A percentile compares a stretch with the other conserved stretches of the same genome.
phyloP scores from a whole-genome alignment of 2,329 filamentous ascomycete genomes.

The Hirsutella minnesotensis region DNA sequence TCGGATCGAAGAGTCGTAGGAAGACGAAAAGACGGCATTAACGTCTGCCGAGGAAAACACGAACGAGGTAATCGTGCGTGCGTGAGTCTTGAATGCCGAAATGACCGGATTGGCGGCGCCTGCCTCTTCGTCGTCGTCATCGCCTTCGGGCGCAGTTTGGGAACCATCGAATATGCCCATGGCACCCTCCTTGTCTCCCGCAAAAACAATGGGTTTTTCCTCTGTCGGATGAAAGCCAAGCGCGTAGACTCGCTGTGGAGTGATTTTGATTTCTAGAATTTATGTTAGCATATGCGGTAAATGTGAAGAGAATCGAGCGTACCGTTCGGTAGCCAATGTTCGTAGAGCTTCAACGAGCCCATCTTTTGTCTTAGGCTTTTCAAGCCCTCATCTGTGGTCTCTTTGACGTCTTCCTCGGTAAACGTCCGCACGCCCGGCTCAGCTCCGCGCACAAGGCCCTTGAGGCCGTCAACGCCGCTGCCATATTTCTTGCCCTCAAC shows the following conservation, averaged over 20 bases:
- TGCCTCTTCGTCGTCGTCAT: conserved; percentile 56
- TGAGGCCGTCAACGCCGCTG: conserved; percentile 52
- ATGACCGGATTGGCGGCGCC: conserved; percentile 64
- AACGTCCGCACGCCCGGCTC: conserved; percentile 79
- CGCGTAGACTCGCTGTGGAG: conserved; percentile 75
- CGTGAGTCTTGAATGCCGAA: conserved; percentile 80
- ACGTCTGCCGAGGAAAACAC: conserved; percentile 62
- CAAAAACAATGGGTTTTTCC: conserved; percentile 81
- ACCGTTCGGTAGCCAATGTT: conserved; percentile 74
- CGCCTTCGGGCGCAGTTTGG: conserved; percentile 48
- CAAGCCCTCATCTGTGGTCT: conserved; percentile 66
- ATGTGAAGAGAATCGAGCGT: conserved; percentile 3
- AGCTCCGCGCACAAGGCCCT: conserved; percentile 48
- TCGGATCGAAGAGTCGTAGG: conserved; percentile 87
- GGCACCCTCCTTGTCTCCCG: conserved; percentile 86
- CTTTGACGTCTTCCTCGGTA: conserved; percentile 67
- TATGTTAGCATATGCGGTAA: neutral
- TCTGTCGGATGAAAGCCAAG: conserved; percentile 80
- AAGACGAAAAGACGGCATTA: conserved; percentile 70
- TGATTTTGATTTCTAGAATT: conserved; percentile 70
- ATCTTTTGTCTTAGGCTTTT: conserved; percentile 65
- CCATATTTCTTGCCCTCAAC: conserved; percentile 73
- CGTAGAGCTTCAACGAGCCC: conserved; percentile 66
- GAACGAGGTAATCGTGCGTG: conserved; percentile 77
- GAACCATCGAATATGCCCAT: conserved; percentile 86